phyloP scores from a whole-genome alignment of 129 eudicot genomes.

The Ambrosia artemisiifolia region DNA sequence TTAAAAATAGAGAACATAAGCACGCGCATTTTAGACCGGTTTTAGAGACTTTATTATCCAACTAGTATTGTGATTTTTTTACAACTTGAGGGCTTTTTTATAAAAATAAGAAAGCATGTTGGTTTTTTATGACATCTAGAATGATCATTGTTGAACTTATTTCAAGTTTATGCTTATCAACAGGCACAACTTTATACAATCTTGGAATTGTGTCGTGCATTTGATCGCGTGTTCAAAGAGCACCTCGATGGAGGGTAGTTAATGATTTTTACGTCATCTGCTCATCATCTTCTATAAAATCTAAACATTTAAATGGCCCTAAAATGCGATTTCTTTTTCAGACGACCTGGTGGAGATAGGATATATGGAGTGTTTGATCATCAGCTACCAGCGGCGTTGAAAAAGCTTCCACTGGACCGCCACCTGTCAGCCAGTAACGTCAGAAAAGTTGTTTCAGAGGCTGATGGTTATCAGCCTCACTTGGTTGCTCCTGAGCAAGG shows the following conservation, averaged over 20 bases:
- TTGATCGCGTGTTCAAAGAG: slow-evolving; percentile 88
- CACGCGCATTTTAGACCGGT: too few species aligned
- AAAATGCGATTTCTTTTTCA: slow-evolving; percentile 21
- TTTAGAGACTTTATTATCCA: too few species aligned
- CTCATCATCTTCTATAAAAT: neutral
- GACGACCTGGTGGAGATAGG: slow-evolving; percentile 96
- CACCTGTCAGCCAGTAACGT: slow-evolving; percentile 86
- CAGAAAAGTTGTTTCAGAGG: slow-evolving; percentile 84
- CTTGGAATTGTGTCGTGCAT: slow-evolving; percentile 95
- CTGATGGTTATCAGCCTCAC: slow-evolving; percentile 99
- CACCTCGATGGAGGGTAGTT: slow-evolving; percentile 99
- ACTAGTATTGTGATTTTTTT: too few species aligned
- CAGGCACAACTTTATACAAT: slow-evolving; percentile 95
- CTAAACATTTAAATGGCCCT: slow-evolving; percentile 1
- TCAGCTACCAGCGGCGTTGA: slow-evolving; percentile 94
- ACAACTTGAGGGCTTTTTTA: too few species aligned
- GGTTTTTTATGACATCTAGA: neutral
- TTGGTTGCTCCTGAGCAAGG: slow-evolving; percentile 99
- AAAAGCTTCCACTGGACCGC: slow-evolving; percentile 96
- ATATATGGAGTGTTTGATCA: slow-evolving; percentile 96
- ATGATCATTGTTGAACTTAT: neutral
- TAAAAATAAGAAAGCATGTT: too few species aligned
- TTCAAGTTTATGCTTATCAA: neutral
- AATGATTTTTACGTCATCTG: slow-evolving; percentile 10
- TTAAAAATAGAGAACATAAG: too few species aligned